Evolutionary conservation across 306 rosid genomes (phyloP), one percentile per base, ranked within the genome.

Genomic region (Prunus mume): DNA sequence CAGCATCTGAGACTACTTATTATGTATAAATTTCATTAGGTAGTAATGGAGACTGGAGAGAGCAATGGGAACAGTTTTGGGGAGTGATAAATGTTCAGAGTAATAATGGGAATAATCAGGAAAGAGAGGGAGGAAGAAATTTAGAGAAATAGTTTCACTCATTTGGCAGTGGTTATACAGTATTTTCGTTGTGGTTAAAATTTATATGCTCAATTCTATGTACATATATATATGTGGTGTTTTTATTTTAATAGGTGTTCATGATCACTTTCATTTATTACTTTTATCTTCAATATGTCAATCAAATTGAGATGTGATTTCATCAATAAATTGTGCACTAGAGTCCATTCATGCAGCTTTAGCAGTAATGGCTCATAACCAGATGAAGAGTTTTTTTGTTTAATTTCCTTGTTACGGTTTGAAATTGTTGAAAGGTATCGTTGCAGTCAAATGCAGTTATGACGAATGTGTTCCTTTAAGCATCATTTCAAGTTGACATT

Each of bases 291-390:
- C 25, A 25, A 70, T 72, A 69, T 89, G 88, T 82, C 92, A 95
- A 98, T 88, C 89, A 75, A 90, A 89, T 88, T 90, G 96, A 72
- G 95, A 91, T 69, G 77, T 77, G 76, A 76, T 92, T 87, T 87
- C 91, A 14, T 82, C 97, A 41, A 75, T 95, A 79, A 86, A 88
- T 76, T 84, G 88, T 79, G 97, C 96, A 4, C 82, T 95, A 80
- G 98, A 95, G 91, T 88, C 99, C 81, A 95, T 95, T 80, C 99
- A 95, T 86, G 96, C 97, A 54, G 95, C 97, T 17, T 85, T 95
- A 65, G 88, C 91, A 25, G 89, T 95, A 83, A 95, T 95, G 97
- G 87, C 97, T 61, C 83, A 90, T 72, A 75, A 81, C 71, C 90
- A 25, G 24, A 22, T 22, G 24, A 22, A 22, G 24, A 22, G 24